phyloP scores from a whole-genome alignment of 2,329 filamentous ascomycete genomes.

The Orbilia brochopaga region DNA sequence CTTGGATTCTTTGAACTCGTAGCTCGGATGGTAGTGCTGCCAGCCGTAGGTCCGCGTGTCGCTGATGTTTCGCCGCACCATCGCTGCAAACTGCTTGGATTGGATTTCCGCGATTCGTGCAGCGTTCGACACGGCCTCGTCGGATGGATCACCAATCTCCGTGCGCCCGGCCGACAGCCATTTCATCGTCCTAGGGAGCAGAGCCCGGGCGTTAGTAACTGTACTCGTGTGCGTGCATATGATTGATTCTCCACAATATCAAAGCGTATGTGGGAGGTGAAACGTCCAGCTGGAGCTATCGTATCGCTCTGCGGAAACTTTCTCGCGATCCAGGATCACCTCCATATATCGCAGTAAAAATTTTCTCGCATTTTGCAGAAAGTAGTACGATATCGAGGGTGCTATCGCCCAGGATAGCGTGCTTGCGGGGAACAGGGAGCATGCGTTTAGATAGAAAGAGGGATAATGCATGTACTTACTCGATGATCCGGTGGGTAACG shows the following conservation, averaged over 20 bases:
- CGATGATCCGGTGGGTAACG: constrained; percentile 53
- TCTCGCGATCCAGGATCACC: constrained; percentile 9
- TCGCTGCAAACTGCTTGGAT: constrained; percentile 52
- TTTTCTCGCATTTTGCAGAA: too few relatives aligned
- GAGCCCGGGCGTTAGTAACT: constrained; percentile 20
- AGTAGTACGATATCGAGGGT: too few relatives aligned
- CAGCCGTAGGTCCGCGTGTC: constrained; percentile 52
- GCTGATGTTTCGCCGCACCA: constrained; percentile 53
- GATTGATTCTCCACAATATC: not conserved
- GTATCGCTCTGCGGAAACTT: constrained; percentile 29
- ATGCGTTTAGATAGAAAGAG: not conserved
- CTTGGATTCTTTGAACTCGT: constrained; percentile 53
- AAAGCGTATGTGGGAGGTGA: constrained; percentile 7
- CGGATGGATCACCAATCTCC: constrained; percentile 54
- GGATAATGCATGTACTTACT: constrained; percentile 45
- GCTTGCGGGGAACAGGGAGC: not conserved
- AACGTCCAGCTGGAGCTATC: not conserved
- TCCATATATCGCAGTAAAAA: constrained; percentile 9
- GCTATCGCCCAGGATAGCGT: constrained; percentile 18
- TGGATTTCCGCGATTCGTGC: constrained; percentile 53
- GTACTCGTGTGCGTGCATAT: too few relatives aligned
- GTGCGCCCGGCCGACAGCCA: constrained; percentile 55
- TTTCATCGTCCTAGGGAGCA: constrained; percentile 52
- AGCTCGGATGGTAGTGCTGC: constrained; percentile 54
- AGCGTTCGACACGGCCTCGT: constrained; percentile 52